These are phyloP conservation scores for Diophrys sp. DNA, from an alignment of 73 alveolate genomes.

Conservation along the genomic window DNA sequence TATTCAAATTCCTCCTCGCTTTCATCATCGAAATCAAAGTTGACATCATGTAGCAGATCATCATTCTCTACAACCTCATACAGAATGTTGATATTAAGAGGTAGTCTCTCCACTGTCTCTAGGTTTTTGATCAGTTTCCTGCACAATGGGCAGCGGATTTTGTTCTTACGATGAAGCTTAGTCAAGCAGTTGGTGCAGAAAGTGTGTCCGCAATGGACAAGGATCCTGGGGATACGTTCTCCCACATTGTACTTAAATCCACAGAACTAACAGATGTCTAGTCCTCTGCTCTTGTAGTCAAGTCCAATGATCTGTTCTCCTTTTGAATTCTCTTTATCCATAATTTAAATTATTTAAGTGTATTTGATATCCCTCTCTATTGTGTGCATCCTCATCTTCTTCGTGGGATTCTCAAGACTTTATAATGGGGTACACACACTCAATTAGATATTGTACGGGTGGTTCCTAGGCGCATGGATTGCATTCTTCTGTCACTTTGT, in stretches of 20 bases:
- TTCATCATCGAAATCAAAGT: conserved; percentile 54
- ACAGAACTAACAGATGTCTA: conserved; percentile 58
- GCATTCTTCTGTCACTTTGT: conserved; percentile 27
- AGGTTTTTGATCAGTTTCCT: conserved; percentile 86
- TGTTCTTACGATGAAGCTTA: conserved; percentile 63
- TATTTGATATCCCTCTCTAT: neutral
- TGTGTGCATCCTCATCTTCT: neutral
- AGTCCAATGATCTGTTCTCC: neutral
- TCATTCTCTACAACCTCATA: conserved; percentile 82
- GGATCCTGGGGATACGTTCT: conserved; percentile 88
- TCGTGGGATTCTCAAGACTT: conserved; percentile 26
- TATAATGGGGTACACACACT: conserved; percentile 23
- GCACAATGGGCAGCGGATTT: conserved; percentile 93
- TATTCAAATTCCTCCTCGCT: conserved; percentile 47
- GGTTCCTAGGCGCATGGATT: conserved; percentile 26
- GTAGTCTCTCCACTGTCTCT: conserved; percentile 91
- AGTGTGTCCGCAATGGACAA: conserved; percentile 96
- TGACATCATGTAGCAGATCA: conserved; percentile 45
- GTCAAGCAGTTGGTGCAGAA: conserved; percentile 81
- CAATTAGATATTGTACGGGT: conserved; percentile 30
- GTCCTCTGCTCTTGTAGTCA: conserved; percentile 56
- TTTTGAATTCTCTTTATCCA: neutral
- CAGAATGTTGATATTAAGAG: conserved; percentile 78
- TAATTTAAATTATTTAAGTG: neutral
- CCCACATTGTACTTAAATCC: conserved; percentile 83